phyloP scores from a whole-genome alignment of 2,329 filamentous ascomycete genomes.

The Alternaria atra region DNA sequence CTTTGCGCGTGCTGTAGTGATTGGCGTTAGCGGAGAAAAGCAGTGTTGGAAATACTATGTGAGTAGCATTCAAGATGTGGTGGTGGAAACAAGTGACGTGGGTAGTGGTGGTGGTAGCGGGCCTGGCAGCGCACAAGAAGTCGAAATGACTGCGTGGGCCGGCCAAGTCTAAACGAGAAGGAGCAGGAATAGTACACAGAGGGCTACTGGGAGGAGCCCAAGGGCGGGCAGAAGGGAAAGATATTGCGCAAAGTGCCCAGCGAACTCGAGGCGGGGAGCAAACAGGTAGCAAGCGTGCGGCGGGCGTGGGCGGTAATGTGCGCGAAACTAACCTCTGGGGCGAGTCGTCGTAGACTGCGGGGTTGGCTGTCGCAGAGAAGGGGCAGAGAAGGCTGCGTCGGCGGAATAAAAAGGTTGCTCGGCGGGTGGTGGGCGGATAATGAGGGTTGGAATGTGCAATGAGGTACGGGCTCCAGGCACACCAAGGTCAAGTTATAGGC shows the following conservation, averaged over 20 bases:
- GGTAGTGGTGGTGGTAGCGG: neutral
- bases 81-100: slow-evolving; percentile 7
- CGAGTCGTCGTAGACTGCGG: slow-evolving; percentile 21
- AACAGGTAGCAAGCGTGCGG: slow-evolving; percentile 23
- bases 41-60: neutral
- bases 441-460: slow-evolving; percentile 24
- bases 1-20: slow-evolving; percentile 22
- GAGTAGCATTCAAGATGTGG: slow-evolving; percentile 2
- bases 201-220: slow-evolving; percentile 1
- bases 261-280: slow-evolving; percentile 22
- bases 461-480: slow-evolving; percentile 40
- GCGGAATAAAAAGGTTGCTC: slow-evolving; percentile 14
- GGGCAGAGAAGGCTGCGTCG: slow-evolving; percentile 18
- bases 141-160: slow-evolving; percentile 10
- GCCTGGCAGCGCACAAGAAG: slow-evolving; percentile 7
- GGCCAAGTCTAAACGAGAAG: slow-evolving; percentile 3
- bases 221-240: slow-evolving; percentile 11
- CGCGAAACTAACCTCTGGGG: slow-evolving; percentile 40
- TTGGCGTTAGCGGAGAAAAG: slow-evolving; percentile 23
- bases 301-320: slow-evolving; percentile 19
- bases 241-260: slow-evolving; percentile 16
- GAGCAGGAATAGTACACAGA: slow-evolving; percentile 8
- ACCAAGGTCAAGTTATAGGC: slow-evolving; percentile 26
- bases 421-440: slow-evolving; percentile 16
- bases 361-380: slow-evolving; percentile 11